phyloP scores from a whole-genome alignment of 257 asterid species.

The Solanum bulbocastanum region DNA sequence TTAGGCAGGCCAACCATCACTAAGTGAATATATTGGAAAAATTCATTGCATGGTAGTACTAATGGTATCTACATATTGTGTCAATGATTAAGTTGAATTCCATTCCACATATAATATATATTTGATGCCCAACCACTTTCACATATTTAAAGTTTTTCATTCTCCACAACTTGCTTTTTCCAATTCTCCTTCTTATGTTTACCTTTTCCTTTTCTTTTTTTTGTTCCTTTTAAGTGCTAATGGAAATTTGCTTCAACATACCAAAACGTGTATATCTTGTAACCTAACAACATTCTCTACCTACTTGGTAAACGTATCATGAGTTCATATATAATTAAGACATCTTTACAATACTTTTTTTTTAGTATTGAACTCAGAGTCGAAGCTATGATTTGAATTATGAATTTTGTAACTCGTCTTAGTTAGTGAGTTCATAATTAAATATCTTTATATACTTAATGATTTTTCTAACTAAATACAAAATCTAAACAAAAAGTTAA shows the following conservation, averaged over 20 bases:
- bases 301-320: background rate
- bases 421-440: background rate
- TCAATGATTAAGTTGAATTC: background rate
- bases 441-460: background rate
- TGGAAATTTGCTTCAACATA: background rate
- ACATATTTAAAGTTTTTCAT: background rate
- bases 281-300: background rate
- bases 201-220: background rate
- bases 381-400: background rate
- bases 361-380: too few species aligned
- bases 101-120: background rate
- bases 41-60: background rate
- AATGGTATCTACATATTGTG: background rate
- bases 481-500: background rate
- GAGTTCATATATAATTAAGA: background rate
- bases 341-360: background rate
- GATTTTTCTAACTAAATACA: too few species aligned
- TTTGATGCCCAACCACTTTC: background rate
- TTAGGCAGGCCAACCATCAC: background rate
- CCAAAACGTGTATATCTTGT: background rate
- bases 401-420: too few species aligned
- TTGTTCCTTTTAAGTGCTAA: background rate
- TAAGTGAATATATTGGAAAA: background rate
- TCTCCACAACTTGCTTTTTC: background rate
- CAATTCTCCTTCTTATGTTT: background rate